Percentiles rank a stretch among this genome's conserved stretches.
These are phyloP conservation scores for Dothideomycetidae sp. DNA, from an alignment of 2,329 filamentous ascomycete genomes.

Conservation along the genomic window DNA sequence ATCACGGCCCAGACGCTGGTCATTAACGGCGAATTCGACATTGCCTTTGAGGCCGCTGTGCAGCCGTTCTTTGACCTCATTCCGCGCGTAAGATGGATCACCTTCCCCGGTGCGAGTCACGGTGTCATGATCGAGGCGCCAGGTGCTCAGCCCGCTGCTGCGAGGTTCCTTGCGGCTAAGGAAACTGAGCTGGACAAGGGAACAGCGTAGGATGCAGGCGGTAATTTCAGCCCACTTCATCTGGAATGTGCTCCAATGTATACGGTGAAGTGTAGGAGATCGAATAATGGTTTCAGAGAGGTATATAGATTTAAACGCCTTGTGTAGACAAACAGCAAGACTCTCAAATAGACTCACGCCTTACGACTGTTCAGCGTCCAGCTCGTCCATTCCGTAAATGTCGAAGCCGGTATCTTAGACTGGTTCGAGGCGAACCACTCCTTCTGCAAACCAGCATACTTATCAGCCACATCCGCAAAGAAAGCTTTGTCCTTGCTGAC, in stretches of 20 bases:
- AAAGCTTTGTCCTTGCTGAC: slow-evolving; percentile 33
- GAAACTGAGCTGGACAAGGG: no score
- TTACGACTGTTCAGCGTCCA: slow-evolving; percentile 22
- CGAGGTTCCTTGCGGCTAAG: no score
- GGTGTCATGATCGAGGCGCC: no score
- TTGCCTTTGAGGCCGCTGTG: neutral
- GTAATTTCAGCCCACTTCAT: no score
- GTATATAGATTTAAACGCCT: no score
- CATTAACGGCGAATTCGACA: slow-evolving; percentile 9
- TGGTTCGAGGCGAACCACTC: slow-evolving; percentile 30
- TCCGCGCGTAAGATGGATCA: slow-evolving; percentile 2
- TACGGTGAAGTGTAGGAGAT: no score
- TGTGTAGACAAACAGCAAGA: no score
- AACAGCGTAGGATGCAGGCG: no score
- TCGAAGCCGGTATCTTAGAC: slow-evolving; percentile 27
- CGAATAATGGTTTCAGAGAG: no score
- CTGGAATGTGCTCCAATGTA: no score
- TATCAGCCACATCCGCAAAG: slow-evolving; percentile 25
- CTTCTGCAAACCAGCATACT: slow-evolving; percentile 31
- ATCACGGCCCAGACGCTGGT: slow-evolving; percentile 4
- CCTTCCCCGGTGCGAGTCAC: slow-evolving; percentile 6
- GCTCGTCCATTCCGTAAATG: slow-evolving; percentile 35
- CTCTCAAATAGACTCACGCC: no score
- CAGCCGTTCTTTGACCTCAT: slow-evolving; percentile 5
- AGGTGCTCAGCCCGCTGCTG: no score